A percentile compares a stretch with the other conserved stretches of the same genome.
phyloP scores from a whole-genome alignment of 73 alveolate genomes.

The Symbiodinium natans region DNA sequence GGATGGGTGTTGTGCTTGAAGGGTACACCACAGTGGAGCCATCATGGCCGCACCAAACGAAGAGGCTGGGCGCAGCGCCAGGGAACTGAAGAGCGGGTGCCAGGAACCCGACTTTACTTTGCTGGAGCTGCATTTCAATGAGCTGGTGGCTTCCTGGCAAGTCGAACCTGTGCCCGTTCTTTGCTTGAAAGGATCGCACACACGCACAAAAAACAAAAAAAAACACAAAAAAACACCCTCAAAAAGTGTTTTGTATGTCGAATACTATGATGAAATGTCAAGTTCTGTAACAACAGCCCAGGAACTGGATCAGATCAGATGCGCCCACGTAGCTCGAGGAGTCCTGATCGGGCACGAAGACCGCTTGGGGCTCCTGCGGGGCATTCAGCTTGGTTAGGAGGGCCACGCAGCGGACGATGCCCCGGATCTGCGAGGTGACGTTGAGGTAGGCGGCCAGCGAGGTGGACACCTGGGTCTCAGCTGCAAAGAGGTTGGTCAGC shows the following conservation, averaged over 20 bases:
- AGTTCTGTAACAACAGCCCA: neutral
- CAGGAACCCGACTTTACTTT: neutral
- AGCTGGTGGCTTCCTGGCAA: neutral
- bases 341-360: conserved; percentile 15
- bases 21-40: conserved; percentile 74
- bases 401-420: conserved; percentile 29
- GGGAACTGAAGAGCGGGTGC: neutral
- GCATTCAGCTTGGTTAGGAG: too few relatives aligned
- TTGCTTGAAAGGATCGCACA: too few relatives aligned
- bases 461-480: neutral
- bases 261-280: too few relatives aligned
- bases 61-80: neutral
- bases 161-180: conserved; percentile 3
- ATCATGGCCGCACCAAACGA: neutral
- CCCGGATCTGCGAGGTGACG: conserved; percentile 26
- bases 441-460: conserved; percentile 13
- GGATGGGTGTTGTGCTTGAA: neutral
- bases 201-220: too few relatives aligned
- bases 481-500: neutral
- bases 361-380: neutral
- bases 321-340: neutral
- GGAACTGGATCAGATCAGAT: neutral
- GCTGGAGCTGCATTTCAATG: neutral
- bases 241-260: too few relatives aligned
- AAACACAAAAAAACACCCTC: too few relatives aligned